Base-by-base conservation (phyloP, 2,329 filamentous ascomycete genomes). In the Blumeria graminis region DNA sequence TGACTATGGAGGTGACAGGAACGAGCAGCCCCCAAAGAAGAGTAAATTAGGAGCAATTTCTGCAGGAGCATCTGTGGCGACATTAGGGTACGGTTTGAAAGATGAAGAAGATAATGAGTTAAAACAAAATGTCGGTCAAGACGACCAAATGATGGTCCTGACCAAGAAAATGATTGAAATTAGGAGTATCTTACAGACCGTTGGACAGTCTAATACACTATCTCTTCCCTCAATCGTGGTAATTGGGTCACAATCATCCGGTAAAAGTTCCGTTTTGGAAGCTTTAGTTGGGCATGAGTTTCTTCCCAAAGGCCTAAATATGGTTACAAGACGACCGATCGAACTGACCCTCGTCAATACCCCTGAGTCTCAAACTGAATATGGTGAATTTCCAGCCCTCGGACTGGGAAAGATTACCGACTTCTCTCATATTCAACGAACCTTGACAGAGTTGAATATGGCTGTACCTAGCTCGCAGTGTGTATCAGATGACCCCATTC, bases 81-180 rank as follows among this genome's bases (percentile, higher is more conserved):
- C 86, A 0, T 87, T 94, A 66, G 86, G 83, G 39, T 83, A 89
- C 63, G 81, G 86, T 22, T 74, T 82, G 57, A 77, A 80, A 1
- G 70, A 73, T 3, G 79, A 84, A 38, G 79, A 90, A 38, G 78
- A 82, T 60, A 69, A 74, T 4, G 74, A 80, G 56, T 72, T 74
- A 8, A 73, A 71, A 18, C 78, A 82, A 57, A 80, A 84, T 65
- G 74, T 76, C 53, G 86, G 87, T 16, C 80, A 81, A 64, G 92
- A 98, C 64, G 92, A 98, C 67, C 92, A 98, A 69, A 98, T 98
- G 90, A 98, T 98, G 92, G 76, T 95, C 62, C 73, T 98, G 65
- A 98, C 93, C 1, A 90, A 92, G 72, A 96, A 96, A 71, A 98
- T 98, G 92, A 98, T 98, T 65, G 92, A 98, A 72, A 96, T 98